These are phyloP conservation scores for Excoecaria agallocha DNA, from an alignment of 345 rosid species.

Conservation along the genomic window DNA sequence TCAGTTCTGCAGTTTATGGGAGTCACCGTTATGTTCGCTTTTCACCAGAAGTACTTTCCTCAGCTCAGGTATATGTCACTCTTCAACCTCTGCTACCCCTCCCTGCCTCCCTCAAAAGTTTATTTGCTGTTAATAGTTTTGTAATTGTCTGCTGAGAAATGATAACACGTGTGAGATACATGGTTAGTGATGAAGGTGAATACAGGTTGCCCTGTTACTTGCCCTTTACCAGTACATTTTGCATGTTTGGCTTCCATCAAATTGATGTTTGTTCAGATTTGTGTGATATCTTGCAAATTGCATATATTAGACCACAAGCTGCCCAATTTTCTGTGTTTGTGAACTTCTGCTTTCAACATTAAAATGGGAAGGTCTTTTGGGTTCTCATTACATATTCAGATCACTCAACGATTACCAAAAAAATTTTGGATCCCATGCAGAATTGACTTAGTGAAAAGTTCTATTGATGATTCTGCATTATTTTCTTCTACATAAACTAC, in stretches of 20 bases:
- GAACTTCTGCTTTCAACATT: conserved; percentile 1
- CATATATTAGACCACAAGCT: neutral
- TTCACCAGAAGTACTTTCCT: conserved; percentile 82
- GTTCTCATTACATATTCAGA: neutral
- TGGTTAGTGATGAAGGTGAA: neutral
- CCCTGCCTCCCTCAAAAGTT: conserved; percentile 4
- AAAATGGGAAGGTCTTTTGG: neutral
- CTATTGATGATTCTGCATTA: neutral
- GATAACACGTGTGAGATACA: neutral
- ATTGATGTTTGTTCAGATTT: neutral
- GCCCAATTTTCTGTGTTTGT: neutral
- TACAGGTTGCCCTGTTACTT: too few relatives aligned
- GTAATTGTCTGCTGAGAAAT: neutral
- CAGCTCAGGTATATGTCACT: conserved; percentile 65
- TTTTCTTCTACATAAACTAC: neutral
- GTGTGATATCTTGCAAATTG: neutral
- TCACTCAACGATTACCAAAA: neutral
- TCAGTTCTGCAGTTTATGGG: conserved; percentile 95
- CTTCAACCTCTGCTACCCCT: conserved; percentile 13
- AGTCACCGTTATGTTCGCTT: conserved; percentile 94
- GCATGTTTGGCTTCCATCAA: neutral
- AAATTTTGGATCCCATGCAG: neutral
- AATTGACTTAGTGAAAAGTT: neutral
- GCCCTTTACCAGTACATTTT: neutral
- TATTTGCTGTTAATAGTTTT: neutral